These are phyloP conservation scores for Spathaspora arborariae DNA, from an alignment of 805 yeast genomes.

Conservation along the genomic window DNA sequence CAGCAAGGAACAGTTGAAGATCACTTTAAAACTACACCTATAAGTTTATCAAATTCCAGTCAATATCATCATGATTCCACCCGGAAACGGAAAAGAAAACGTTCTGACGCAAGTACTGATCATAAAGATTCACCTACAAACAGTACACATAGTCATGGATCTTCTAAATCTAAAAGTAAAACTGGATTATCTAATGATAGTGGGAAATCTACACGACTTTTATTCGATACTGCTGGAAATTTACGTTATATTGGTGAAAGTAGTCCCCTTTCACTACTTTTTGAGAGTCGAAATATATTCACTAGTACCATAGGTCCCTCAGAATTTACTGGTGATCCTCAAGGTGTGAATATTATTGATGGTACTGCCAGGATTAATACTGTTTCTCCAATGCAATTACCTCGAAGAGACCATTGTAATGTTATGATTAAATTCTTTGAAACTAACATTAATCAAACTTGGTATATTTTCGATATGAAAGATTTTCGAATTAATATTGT, in stretches of 20 bases:
- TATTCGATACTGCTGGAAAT: conserved; percentile 32
- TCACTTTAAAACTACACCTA: neutral
- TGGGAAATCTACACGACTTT: conserved; percentile 21
- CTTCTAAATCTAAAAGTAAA: neutral
- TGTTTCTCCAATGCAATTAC: conserved; percentile 11
- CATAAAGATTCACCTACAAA: neutral
- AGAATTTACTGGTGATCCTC: conserved; percentile 35
- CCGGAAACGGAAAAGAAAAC: neutral
- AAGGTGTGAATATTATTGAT: conserved; percentile 31
- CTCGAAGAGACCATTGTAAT: conserved; percentile 4
- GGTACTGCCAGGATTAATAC: conserved; percentile 24
- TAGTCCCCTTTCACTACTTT: conserved; percentile 35
- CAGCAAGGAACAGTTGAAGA: neutral
- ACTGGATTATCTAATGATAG: conserved; percentile 10
- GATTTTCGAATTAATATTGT: conserved; percentile 23
- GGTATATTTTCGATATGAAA: conserved; percentile 35
- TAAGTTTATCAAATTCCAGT: neutral
- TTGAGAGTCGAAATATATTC: conserved; percentile 37
- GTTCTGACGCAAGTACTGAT: neutral
- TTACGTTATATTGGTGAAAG: conserved; percentile 40
- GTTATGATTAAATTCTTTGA: conserved; percentile 22
- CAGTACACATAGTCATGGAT: neutral
- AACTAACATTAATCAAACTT: conserved; percentile 34
- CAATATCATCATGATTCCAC: neutral
- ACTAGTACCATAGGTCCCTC: conserved; percentile 26